Evolutionary conservation across 2,329 filamentous ascomycete species (phyloP).

Genomic region (Aspergillus hiratsukae): DNA sequence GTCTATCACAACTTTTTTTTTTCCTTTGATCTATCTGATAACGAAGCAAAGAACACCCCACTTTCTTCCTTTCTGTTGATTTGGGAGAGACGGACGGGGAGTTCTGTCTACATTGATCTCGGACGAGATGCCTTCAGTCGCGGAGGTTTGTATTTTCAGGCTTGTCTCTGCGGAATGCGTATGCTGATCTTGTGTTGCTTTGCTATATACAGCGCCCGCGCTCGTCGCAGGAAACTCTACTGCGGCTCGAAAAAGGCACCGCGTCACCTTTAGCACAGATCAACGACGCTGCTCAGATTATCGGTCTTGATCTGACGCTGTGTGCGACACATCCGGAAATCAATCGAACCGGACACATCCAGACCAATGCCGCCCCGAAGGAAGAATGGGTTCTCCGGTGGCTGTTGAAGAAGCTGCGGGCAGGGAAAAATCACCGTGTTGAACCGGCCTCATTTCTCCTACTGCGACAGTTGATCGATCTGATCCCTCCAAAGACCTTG

Average conservation of each 20-base stretch:
- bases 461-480: constrained; percentile 60
- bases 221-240: constrained; percentile 41
- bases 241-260: constrained; percentile 43
- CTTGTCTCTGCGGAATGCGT: neutral
- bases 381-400: constrained; percentile 65
- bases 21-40: constrained; percentile 13
- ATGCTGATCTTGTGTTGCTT: constrained; percentile 7
- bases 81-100: neutral
- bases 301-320: constrained; percentile 36
- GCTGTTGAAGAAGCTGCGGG: constrained; percentile 58
- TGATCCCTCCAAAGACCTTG: constrained; percentile 65
- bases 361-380: constrained; percentile 38
- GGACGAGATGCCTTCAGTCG: constrained; percentile 32
- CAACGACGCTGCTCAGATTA: constrained; percentile 40
- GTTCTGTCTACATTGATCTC: constrained; percentile 7
- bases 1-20: constrained; percentile 17
- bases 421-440: constrained; percentile 39
- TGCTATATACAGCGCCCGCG: constrained; percentile 28
- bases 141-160: constrained; percentile 29
- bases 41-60: neutral
- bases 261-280: constrained; percentile 37
- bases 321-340: constrained; percentile 29
- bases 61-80: neutral
- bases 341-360: constrained; percentile 19
- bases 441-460: constrained; percentile 49